Conservation (phyloP, 1,139 yeast species). For the Debaryomyces coudertii region DNA sequence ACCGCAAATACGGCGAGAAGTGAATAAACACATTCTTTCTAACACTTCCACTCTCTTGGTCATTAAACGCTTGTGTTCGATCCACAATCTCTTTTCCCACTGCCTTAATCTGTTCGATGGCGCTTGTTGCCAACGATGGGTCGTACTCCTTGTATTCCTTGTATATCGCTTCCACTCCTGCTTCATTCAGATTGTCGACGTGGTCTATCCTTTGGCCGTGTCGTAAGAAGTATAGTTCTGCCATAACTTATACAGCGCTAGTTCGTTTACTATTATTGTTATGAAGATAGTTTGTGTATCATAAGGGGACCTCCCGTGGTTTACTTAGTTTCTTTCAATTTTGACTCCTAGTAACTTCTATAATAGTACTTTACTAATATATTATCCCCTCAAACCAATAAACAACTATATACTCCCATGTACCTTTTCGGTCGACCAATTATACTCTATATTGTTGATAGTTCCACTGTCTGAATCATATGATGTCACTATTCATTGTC, state of each 20-base stretch:
- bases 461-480: constrained; percentile 4
- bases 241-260: constrained; percentile 22
- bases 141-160: constrained; percentile 41
- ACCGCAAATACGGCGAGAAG: constrained; percentile 49
- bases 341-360: neutral
- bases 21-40: constrained; percentile 47
- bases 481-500: constrained; percentile 8
- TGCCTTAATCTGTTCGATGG: constrained; percentile 33
- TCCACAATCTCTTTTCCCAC: constrained; percentile 35
- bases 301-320: neutral
- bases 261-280: constrained; percentile 1
- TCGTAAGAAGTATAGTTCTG: constrained; percentile 49
- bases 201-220: constrained; percentile 52
- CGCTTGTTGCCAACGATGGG: constrained; percentile 40
- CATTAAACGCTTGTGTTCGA: constrained; percentile 30
- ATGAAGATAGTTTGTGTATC: neutral
- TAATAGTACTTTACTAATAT: neutral
- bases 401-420: constrained; percentile 4
- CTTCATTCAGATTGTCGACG: constrained; percentile 27
- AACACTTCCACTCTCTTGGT: constrained; percentile 12
- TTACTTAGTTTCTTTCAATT: neutral
- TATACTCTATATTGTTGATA: constrained; percentile 4
- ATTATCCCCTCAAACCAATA: neutral
- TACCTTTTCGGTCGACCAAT: neutral
- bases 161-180: constrained; percentile 31